Conservation (phyloP, 2,329 filamentous ascomycete genomes). For the Sarocladiaceae sp. region DNA sequence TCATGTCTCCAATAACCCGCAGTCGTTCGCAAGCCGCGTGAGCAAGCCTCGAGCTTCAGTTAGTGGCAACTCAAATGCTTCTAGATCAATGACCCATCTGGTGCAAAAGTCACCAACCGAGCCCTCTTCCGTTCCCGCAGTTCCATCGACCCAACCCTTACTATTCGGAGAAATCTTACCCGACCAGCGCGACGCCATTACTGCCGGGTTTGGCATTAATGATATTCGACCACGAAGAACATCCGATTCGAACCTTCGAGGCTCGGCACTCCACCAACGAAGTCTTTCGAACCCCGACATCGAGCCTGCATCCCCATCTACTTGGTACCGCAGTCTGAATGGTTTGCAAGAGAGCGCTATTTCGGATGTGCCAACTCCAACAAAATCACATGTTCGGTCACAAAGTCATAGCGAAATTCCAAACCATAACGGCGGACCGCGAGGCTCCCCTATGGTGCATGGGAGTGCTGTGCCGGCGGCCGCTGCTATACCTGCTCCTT, state of each 20-base stretch:
- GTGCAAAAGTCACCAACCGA: conserved; percentile 27
- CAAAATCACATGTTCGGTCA: conserved; percentile 40
- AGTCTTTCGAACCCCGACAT: conserved; percentile 52
- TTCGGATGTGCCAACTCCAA: conserved; percentile 16
- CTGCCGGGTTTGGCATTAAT: conserved; percentile 59
- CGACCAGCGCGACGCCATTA: conserved; percentile 47
- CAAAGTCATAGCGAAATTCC: conserved; percentile 29
- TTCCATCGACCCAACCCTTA: conserved; percentile 42
- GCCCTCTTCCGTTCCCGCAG: conserved; percentile 28
- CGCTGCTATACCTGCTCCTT: neutral
- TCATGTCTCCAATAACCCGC: conserved; percentile 47
- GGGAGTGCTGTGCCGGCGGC: neutral
- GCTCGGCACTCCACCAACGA: conserved; percentile 44
- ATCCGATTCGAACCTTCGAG: conserved; percentile 66
- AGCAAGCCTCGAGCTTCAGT: conserved; percentile 41
- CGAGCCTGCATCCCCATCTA: conserved; percentile 61
- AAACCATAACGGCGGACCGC: neutral
- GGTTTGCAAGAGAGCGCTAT: conserved; percentile 19
- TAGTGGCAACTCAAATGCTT: conserved; percentile 28
- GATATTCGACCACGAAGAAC: conserved; percentile 52
- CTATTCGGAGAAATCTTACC: conserved; percentile 73
- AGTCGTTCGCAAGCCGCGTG: conserved; percentile 58
- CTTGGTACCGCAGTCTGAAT: conserved; percentile 52
- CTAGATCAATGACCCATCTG: conserved; percentile 29
- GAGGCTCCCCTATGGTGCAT: neutral